Evolutionary conservation across 2,329 filamentous ascomycete species (phyloP).

Genomic region (Fusarium pilosicola): DNA sequence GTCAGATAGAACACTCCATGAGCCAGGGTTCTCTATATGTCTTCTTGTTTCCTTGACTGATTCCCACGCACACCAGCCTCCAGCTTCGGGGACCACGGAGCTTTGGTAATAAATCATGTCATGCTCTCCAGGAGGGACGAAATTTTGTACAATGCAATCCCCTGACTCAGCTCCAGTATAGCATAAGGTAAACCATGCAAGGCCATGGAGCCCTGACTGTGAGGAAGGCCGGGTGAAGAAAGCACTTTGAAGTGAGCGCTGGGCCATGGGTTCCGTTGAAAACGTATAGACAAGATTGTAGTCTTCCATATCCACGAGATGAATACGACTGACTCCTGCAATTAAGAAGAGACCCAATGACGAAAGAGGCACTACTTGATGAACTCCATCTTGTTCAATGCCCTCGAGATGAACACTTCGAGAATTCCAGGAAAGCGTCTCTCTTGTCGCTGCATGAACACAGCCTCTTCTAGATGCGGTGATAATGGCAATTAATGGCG

Average conservation of each 20-base stretch:
- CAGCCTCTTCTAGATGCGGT: conserved; percentile 62
- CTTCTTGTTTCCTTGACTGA: conserved; percentile 62
- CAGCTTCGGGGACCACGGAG: conserved; percentile 48
- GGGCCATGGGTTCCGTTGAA: conserved; percentile 65
- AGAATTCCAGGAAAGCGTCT: conserved; percentile 60
- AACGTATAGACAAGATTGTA: conserved; percentile 69
- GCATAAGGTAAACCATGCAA: conserved; percentile 71
- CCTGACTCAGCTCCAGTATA: conserved; percentile 69
- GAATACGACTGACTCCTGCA: conserved; percentile 66
- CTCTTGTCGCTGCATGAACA: conserved; percentile 58
- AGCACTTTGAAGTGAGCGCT: conserved; percentile 69
- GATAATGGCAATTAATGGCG: conserved; percentile 45
- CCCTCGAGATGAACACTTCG: conserved; percentile 55
- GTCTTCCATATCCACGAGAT: conserved; percentile 62
- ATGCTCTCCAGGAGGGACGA: conserved; percentile 62
- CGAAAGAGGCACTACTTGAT: conserved; percentile 68
- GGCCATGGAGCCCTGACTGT: conserved; percentile 63
- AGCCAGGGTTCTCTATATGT: conserved; percentile 69
- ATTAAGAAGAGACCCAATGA: conserved; percentile 69
- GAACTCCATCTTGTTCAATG: conserved; percentile 59
- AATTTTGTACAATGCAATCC: conserved; percentile 73
- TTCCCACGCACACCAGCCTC: conserved; percentile 61
- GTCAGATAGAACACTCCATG: conserved; percentile 70
- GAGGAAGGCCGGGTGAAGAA: conserved; percentile 57
- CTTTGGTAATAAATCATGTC: conserved; percentile 67